Base-by-base conservation (phyloP, 257 asterid genomes). In the Osmanthus fragrans region DNA sequence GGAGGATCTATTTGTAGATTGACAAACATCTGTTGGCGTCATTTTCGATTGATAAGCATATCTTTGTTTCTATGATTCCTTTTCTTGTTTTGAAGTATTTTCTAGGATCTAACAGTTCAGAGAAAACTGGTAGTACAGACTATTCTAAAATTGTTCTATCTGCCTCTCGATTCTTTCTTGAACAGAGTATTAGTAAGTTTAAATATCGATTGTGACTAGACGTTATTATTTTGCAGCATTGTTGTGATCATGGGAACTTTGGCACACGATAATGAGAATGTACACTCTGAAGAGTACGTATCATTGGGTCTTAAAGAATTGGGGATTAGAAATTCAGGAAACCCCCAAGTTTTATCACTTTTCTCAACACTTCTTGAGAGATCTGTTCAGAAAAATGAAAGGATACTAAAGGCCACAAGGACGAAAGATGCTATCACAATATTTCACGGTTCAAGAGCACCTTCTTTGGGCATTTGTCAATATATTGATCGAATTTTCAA, bases 401-500 rank as follows among this genome's bases (percentile, higher is more conserved):
- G 82, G 79, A 71, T 80, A 36, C 81, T 90, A 19, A 89, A 91
- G 75, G 73, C 86, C 42, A 74, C 90, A 4, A 80, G 83, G 42
- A 70, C 75, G 23, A 81, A 88, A 82, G 97, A 95, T 63, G 77
- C 71, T 21, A 84, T 90, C 66, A 88, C 98, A 12, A 54, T 95
- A 39, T 95, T 91, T 82, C 98, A 95, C 60, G 97, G 99, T 65
- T 83, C 89, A 73, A 86, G 89, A 71, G 92, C 94, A 39, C 98
- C 99, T 27, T 75, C 96, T 33, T 80, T 95, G 10, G 81, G 87
- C 84, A 86, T 95, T 83, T 89, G 82, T 79, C 96, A 86, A 71
- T 95, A 95, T 75, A 81, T 95, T 40, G 94, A 90, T 71, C 92
- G 98, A 66, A 93, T 95, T 74, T 93, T 87, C 54, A 95, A 93